phyloP scores from a whole-genome alignment of 2,329 filamentous ascomycete genomes.

The Pestalotiopsis sp. region DNA sequence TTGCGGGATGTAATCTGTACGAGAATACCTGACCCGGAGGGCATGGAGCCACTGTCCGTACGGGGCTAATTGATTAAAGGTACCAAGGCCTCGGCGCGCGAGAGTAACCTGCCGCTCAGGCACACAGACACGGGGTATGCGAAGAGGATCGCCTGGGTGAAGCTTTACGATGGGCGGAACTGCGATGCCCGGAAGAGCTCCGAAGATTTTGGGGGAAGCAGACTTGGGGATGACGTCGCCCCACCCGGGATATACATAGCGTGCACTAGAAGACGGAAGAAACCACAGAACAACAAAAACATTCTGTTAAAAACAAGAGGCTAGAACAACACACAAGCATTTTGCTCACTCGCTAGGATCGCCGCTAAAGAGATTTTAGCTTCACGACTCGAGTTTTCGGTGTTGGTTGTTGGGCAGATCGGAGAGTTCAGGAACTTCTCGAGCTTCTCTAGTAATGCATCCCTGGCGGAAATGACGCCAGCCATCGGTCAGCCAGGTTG shows the following conservation, averaged over 20 bases:
- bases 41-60: background rate
- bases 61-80: background rate
- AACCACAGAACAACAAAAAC: background rate
- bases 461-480: slow-evolving; percentile 2
- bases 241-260: background rate
- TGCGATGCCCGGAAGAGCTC: background rate
- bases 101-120: background rate
- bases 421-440: background rate
- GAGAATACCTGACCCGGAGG: background rate
- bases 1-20: background rate
- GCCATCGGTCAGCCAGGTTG: background rate
- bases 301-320: background rate
- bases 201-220: background rate
- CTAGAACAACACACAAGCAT: background rate
- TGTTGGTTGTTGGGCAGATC: background rate
- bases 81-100: background rate
- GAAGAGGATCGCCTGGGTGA: background rate
- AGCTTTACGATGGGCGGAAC: background rate
- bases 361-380: background rate
- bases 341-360: background rate
- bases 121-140: background rate
- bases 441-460: background rate
- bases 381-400: background rate
- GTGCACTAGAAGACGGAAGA: background rate
- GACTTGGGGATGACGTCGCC: background rate